phyloP scores from a whole-genome alignment of 805 yeast genomes.

The Wickerhamiella siamensis region DNA sequence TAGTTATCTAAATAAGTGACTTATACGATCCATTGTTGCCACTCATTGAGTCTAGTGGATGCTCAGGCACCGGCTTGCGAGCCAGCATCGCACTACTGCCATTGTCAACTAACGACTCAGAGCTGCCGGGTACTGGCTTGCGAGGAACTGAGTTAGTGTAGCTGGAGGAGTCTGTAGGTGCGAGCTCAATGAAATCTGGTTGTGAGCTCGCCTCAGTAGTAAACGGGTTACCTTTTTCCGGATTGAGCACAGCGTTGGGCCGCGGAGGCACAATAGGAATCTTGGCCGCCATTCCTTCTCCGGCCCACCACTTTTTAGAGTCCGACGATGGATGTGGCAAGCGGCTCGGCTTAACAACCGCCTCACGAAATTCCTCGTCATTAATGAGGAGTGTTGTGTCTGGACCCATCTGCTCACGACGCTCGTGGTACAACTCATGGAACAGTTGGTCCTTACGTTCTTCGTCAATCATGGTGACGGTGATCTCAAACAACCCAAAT shows the following conservation, averaged over 20 bases:
- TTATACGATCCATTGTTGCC: not conserved
- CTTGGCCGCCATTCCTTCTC: constrained; percentile 60
- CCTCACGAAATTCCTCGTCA: constrained; percentile 18
- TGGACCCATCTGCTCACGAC: constrained; percentile 27
- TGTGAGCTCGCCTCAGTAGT: constrained; percentile 33
- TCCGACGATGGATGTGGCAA: constrained; percentile 88
- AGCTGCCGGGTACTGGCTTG: not conserved
- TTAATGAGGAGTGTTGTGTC: constrained; percentile 21
- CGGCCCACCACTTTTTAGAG: constrained; percentile 80
- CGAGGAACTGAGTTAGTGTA: not conserved
- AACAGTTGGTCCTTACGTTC: constrained; percentile 39
- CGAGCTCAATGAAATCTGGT: constrained; percentile 36
- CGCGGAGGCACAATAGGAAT: constrained; percentile 37
- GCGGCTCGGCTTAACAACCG: constrained; percentile 22
- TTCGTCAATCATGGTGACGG: constrained; percentile 58
- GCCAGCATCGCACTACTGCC: no score
- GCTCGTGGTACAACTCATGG: constrained; percentile 44
- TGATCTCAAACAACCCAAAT: constrained; percentile 57
- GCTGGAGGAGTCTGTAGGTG: not conserved
- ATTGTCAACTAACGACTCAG: not conserved
- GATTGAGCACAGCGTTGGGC: constrained; percentile 44
- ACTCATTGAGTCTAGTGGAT: not conserved
- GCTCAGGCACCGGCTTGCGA: not conserved
- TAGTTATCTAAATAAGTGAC: constrained; percentile 13
- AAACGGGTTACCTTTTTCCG: constrained; percentile 58